Evolutionary conservation across 2,329 filamentous ascomycete species (phyloP).

Genomic region (Aspergillus uvarum): DNA sequence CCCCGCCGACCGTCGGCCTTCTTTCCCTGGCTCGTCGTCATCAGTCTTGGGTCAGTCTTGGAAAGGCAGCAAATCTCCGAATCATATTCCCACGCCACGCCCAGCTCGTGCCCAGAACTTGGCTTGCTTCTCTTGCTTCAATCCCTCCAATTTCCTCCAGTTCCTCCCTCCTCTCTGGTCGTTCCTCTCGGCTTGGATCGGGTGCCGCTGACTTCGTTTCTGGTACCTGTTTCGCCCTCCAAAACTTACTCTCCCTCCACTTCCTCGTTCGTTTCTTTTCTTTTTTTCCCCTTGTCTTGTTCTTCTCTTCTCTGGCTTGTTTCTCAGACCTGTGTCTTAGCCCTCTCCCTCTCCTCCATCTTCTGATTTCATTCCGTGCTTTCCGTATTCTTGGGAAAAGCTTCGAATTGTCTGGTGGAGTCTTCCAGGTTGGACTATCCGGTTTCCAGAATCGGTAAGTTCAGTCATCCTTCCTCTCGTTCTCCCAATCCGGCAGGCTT

Average conservation of each 20-base stretch:
- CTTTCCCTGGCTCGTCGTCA: neutral
- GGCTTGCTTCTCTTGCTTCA: neutral
- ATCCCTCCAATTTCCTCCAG: neutral
- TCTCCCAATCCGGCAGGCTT: no score
- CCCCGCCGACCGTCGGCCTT: neutral
- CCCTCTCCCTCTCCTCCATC: neutral
- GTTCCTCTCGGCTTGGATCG: neutral
- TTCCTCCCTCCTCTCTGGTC: neutral
- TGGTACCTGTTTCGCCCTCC: neutral
- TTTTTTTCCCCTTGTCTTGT: neutral
- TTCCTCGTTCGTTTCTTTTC: conserved; percentile 1
- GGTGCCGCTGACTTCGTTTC: neutral
- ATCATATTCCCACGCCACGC: neutral
- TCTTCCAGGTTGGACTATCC: no score
- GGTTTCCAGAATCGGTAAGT: neutral
- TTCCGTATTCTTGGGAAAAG: neutral
- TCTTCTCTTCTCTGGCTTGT: neutral
- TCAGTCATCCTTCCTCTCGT: no score
- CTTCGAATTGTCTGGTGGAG: neutral
- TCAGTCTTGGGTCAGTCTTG: conserved; percentile 5
- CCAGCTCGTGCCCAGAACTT: neutral
- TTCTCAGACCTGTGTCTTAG: neutral
- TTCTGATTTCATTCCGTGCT: neutral
- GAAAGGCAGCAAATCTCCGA: neutral
- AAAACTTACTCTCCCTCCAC: neutral